A percentile compares a stretch with the other conserved stretches of the same genome.
phyloP scores from a whole-genome alignment of 1,284 basidiomycete species.

The Austroboletus novae-zelandiae region DNA sequence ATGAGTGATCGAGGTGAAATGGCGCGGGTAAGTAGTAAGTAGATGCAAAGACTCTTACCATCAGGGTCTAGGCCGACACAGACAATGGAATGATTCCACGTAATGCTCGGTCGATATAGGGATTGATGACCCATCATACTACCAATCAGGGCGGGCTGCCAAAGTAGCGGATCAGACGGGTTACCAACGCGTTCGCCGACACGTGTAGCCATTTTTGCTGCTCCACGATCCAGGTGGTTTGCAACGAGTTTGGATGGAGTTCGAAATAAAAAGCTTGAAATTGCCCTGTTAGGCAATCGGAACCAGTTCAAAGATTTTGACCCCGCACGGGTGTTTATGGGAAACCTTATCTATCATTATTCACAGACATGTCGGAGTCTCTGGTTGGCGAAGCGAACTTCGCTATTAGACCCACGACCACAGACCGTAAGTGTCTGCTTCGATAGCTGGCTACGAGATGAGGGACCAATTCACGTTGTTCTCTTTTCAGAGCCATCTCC shows the following conservation, averaged over 20 bases:
- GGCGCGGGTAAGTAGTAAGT: no score
- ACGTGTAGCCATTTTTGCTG: no score
- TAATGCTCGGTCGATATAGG: no score
- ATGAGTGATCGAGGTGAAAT: no score
- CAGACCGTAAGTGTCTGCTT: slow-evolving; percentile 14
- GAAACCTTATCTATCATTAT: neutral
- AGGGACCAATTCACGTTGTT: neutral
- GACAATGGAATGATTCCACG: no score
- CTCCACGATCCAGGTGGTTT: no score
- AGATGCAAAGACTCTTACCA: no score
- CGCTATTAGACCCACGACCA: neutral
- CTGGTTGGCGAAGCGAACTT: slow-evolving; percentile 5
- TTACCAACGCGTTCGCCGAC: no score
- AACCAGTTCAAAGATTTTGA: neutral
- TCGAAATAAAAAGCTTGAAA: neutral
- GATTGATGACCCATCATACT: no score
- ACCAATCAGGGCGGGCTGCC: no score
- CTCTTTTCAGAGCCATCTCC: slow-evolving; percentile 6
- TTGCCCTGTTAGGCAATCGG: slow-evolving; percentile 5
- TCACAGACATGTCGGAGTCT: slow-evolving; percentile 6
- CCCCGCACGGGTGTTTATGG: neutral
- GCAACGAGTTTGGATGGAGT: neutral
- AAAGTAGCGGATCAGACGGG: no score
- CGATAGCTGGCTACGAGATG: neutral
- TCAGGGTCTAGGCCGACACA: no score